phyloP scores from a whole-genome alignment of 352 stramenopile species.

The Pythium brassicae region DNA sequence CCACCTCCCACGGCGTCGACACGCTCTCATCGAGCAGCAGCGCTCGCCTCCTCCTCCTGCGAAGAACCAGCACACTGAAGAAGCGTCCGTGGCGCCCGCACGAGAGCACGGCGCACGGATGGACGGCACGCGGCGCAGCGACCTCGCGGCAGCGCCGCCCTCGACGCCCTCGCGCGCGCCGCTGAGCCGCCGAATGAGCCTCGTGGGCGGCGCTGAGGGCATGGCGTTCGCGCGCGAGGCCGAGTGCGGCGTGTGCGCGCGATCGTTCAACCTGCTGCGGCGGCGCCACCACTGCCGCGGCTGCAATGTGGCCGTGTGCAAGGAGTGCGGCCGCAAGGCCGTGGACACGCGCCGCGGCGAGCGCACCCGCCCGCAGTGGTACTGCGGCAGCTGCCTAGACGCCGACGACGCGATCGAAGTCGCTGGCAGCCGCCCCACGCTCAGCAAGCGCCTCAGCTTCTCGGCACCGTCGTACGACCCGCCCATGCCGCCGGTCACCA shows the following conservation, averaged over 20 bases:
- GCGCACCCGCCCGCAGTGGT: slow-evolving; percentile 66
- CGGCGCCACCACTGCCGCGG: slow-evolving; percentile 81
- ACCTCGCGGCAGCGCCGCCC: slow-evolving; percentile 9
- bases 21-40: not conserved
- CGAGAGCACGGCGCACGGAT: not conserved
- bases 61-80: too few relatives aligned
- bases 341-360: slow-evolving; percentile 58
- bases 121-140: slow-evolving; percentile 17
- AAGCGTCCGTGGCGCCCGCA: not conserved
- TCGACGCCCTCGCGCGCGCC: slow-evolving; percentile 17
- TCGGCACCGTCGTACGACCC: slow-evolving; percentile 36
- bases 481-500: slow-evolving; percentile 33
- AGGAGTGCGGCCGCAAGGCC: slow-evolving; percentile 78
- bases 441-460: slow-evolving; percentile 65
- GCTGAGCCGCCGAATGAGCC: slow-evolving; percentile 26
- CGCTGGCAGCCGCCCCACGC: slow-evolving; percentile 34
- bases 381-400: slow-evolving; percentile 67
- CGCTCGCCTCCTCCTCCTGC: too few relatives aligned
- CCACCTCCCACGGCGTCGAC: not conserved
- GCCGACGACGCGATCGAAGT: slow-evolving; percentile 67
- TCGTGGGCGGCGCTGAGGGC: slow-evolving; percentile 21
- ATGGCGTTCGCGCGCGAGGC: slow-evolving; percentile 68
- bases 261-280: slow-evolving; percentile 77
- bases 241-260: slow-evolving; percentile 66
- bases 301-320: slow-evolving; percentile 82